These are phyloP conservation scores for Cetradonia linearis DNA, from an alignment of 495 filamentous ascomycete genomes.

Conservation along the genomic window DNA sequence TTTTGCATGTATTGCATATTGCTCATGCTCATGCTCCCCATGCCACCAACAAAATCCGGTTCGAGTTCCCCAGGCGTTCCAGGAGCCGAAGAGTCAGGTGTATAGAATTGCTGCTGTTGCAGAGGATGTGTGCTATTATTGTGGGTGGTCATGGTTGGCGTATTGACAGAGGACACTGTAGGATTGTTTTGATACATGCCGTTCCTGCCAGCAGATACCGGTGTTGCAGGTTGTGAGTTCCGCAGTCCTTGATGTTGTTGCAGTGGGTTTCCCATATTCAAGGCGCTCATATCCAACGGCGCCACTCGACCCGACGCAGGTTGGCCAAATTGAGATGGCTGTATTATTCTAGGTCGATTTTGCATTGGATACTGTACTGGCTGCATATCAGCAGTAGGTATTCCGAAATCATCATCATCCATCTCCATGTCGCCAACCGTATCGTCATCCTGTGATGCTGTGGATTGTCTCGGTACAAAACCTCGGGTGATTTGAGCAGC, in stretches of 20 bases:
- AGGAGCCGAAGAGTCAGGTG: conserved; percentile 65
- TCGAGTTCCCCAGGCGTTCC: conserved; percentile 60
- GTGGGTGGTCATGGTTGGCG: conserved; percentile 67
- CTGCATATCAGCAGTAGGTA: conserved; percentile 9
- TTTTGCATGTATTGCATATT: conserved; percentile 39
- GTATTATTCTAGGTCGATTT: conserved; percentile 27
- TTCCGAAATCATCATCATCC: conserved; percentile 62
- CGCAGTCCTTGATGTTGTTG: conserved; percentile 69
- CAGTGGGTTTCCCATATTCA: conserved; percentile 48
- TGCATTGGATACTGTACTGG: conserved; percentile 43
- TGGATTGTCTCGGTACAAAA: conserved; percentile 30
- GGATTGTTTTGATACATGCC: conserved; percentile 80
- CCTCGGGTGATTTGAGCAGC: conserved; percentile 21
- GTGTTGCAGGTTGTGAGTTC: conserved; percentile 77
- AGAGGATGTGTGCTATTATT: conserved; percentile 41
- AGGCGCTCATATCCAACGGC: conserved; percentile 51
- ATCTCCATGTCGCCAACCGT: conserved; percentile 93
- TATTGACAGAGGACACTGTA: conserved; percentile 96
- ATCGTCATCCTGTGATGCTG: conserved; percentile 60
- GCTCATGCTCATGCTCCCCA: conserved; percentile 45
- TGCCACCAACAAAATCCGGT: conserved; percentile 44
- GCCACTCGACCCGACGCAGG: conserved; percentile 49
- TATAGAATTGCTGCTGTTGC: conserved; percentile 51
- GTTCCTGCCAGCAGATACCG: conserved; percentile 56
- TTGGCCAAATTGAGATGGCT: conserved; percentile 56